These are phyloP conservation scores for Alternaria alternata DNA, from an alignment of 2,329 filamentous ascomycete species.

Conservation along the genomic window DNA sequence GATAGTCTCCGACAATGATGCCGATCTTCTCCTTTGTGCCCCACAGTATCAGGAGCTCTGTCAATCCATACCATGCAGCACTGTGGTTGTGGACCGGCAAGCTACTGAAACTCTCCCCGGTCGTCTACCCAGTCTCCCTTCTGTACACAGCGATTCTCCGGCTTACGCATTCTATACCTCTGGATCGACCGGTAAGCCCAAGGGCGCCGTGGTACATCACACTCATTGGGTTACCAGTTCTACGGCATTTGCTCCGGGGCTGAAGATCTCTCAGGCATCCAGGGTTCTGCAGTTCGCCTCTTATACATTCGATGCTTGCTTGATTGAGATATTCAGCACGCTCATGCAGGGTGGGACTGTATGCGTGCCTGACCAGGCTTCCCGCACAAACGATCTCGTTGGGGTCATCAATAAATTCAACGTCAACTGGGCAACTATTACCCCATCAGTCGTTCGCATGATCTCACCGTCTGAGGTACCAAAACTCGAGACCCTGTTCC, in stretches of 20 bases:
- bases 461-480: slow-evolving; percentile 42
- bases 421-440: slow-evolving; percentile 56
- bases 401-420: slow-evolving; percentile 50
- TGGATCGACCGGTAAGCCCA: slow-evolving; percentile 64
- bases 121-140: slow-evolving; percentile 37
- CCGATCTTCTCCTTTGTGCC: slow-evolving; percentile 39
- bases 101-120: slow-evolving; percentile 49
- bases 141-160: slow-evolving; percentile 56
- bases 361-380: slow-evolving; percentile 59
- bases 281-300: slow-evolving; percentile 63
- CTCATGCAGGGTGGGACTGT: slow-evolving; percentile 58
- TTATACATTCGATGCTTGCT: slow-evolving; percentile 56
- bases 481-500: slow-evolving; percentile 33
- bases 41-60: slow-evolving; percentile 34
- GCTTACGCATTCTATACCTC: slow-evolving; percentile 70
- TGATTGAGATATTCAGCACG: slow-evolving; percentile 58
- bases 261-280: slow-evolving; percentile 59
- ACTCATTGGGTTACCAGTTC: slow-evolving; percentile 61
- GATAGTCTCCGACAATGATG: slow-evolving; percentile 44
- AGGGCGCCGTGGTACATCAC: slow-evolving; percentile 70
- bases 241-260: slow-evolving; percentile 32
- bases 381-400: slow-evolving; percentile 56
- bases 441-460: slow-evolving; percentile 52
- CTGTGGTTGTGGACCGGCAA: slow-evolving; percentile 48
- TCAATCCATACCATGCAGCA: slow-evolving; percentile 36